Conservation (phyloP, 2,329 filamentous ascomycete genomes). For the Hymenoscyphus occultus region DNA sequence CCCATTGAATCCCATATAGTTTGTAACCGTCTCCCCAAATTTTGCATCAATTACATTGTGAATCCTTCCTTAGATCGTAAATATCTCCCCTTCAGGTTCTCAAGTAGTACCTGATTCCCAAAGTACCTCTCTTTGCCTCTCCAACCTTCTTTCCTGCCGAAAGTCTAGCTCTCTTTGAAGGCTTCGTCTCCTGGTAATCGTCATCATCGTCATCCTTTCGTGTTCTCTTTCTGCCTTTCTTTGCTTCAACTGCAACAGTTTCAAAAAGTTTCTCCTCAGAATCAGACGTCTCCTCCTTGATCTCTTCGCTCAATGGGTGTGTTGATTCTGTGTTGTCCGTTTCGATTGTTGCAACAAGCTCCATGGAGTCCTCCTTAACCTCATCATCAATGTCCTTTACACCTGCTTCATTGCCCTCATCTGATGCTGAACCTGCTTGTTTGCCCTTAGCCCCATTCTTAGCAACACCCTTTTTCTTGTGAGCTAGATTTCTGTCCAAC, state of each 20-base stretch:
- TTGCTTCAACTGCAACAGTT: not conserved
- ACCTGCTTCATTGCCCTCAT: not conserved
- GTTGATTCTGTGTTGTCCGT: too few species aligned
- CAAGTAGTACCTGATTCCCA: not conserved
- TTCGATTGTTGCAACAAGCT: too few species aligned
- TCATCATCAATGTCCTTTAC: not conserved
- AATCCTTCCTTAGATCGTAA: not conserved
- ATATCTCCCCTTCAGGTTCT: not conserved
- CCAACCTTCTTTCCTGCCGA: not conserved
- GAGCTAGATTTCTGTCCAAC: conserved; percentile 49
- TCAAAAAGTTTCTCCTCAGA: not conserved
- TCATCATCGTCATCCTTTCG: not conserved
- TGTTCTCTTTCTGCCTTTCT: not conserved
- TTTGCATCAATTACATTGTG: not conserved
- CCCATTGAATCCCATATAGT: conserved; percentile 12
- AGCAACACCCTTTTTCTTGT: conserved; percentile 35
- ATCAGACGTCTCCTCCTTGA: too few species aligned
- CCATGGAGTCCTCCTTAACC: too few species aligned
- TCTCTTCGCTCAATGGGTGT: too few species aligned
- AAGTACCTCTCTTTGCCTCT: not conserved
- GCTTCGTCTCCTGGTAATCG: not conserved
- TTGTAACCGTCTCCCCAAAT: not conserved
- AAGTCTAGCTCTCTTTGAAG: not conserved
- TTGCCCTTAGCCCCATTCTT: not conserved
- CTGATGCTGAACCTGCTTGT: not conserved